Percentiles rank a stretch among this genome's conserved stretches.
Conservation (phyloP, 2,329 filamentous ascomycete species). For the Epichloe festucae region DNA sequence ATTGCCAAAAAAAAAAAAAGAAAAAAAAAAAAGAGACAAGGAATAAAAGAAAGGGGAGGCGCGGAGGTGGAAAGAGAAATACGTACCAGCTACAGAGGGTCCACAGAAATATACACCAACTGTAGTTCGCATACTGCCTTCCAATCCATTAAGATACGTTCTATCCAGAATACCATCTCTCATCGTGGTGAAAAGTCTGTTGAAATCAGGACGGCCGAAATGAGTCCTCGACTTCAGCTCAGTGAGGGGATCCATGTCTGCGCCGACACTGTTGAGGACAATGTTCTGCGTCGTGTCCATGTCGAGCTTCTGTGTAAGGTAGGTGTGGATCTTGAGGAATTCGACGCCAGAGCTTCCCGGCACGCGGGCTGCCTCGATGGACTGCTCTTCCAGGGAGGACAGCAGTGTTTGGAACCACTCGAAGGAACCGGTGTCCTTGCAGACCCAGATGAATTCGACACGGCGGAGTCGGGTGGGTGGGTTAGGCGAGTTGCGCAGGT, state of each 20-base stretch:
- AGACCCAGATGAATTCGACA: slow-evolving; percentile 98
- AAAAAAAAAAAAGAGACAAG: no score
- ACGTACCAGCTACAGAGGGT: slow-evolving; percentile 52
- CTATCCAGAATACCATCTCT: slow-evolving; percentile 75
- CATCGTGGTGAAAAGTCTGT: slow-evolving; percentile 68
- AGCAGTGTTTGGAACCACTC: slow-evolving; percentile 98
- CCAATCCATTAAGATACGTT: slow-evolving; percentile 72
- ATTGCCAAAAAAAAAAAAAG: neutral
- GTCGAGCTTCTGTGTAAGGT: slow-evolving; percentile 87
- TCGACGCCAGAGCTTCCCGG: slow-evolving; percentile 58
- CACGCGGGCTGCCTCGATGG: slow-evolving; percentile 52
- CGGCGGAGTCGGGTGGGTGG: slow-evolving; percentile 78
- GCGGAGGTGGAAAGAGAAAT: no score
- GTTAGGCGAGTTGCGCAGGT: slow-evolving; percentile 80
- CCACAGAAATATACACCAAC: slow-evolving; percentile 98
- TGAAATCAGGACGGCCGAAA: slow-evolving; percentile 88
- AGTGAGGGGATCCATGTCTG: slow-evolving; percentile 77
- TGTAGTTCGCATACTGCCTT: slow-evolving; percentile 64
- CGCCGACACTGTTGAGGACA: slow-evolving; percentile 86
- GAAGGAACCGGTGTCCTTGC: slow-evolving; percentile 88
- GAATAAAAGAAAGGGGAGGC: no score
- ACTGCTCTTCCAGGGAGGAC: slow-evolving; percentile 80
- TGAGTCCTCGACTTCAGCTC: slow-evolving; percentile 84
- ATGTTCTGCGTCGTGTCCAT: slow-evolving; percentile 92
- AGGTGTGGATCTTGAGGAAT: slow-evolving; percentile 96